Percentiles rank a stretch among this genome's conserved stretches.
Evolutionary conservation across 441 rosid genomes (phyloP).

Genomic region (Croton laevigatus): DNA sequence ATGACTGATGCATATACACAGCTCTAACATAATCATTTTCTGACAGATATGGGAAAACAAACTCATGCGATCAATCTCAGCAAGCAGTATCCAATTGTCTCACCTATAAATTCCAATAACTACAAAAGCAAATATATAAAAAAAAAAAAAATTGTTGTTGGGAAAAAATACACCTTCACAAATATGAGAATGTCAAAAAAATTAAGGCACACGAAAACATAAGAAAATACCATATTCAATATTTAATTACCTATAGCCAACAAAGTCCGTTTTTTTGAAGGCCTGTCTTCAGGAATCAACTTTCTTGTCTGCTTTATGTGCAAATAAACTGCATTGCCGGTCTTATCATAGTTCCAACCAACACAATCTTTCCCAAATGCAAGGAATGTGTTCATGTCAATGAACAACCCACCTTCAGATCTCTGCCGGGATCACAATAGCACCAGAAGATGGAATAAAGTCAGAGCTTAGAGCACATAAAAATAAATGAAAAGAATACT

Average conservation of each 20-base stretch:
- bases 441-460: slow-evolving; percentile 1
- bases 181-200: not conserved
- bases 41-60: not conserved
- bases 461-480: not conserved
- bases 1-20: not conserved
- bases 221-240: slow-evolving; percentile 11
- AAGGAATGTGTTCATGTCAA: slow-evolving; percentile 84
- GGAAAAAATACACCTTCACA: not conserved
- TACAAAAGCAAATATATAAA: not conserved
- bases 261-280: slow-evolving; percentile 77
- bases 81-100: not conserved
- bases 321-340: slow-evolving; percentile 81
- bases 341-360: slow-evolving; percentile 83
- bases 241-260: slow-evolving; percentile 75
- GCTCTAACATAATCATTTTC: not conserved
- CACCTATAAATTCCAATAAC: not conserved
- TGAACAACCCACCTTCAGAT: slow-evolving; percentile 84
- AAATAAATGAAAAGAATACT: not conserved
- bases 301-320: slow-evolving; percentile 72
- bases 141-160: not conserved
- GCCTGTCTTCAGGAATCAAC: slow-evolving; percentile 78
- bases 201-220: not conserved
- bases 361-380: slow-evolving; percentile 92
- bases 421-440: slow-evolving; percentile 47
- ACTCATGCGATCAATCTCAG: not conserved